These are phyloP conservation scores for Tardiomyces depauwii DNA, from an alignment of 1,139 yeast genomes.

Conservation along the genomic window DNA sequence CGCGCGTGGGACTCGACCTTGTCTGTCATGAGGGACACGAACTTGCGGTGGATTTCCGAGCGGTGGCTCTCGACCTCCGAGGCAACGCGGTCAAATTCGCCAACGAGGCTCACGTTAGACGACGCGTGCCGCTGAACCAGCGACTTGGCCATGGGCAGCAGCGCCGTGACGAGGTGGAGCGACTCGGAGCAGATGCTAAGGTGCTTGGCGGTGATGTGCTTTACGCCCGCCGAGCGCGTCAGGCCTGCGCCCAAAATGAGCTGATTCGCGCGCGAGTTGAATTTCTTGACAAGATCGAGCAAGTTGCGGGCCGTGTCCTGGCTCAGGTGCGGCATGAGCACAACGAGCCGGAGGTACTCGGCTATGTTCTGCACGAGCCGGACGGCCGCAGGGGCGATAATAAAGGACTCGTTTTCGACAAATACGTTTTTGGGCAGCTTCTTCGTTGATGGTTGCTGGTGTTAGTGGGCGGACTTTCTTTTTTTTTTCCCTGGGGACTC, in stretches of 20 bases:
- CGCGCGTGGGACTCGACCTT: conserved; percentile 29
- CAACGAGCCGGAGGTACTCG: conserved; percentile 39
- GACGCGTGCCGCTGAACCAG: conserved; percentile 19
- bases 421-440: conserved; percentile 20
- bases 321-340: conserved; percentile 39
- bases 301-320: conserved; percentile 28
- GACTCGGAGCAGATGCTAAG: conserved; percentile 58
- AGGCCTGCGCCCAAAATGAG: conserved; percentile 73
- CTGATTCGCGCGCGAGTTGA: conserved; percentile 47
- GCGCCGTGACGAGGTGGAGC: conserved; percentile 31
- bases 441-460: conserved; percentile 3
- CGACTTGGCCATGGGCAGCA: conserved; percentile 27
- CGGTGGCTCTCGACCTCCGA: conserved; percentile 46
- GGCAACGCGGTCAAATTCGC: conserved; percentile 31
- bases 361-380: conserved; percentile 31
- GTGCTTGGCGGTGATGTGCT: conserved; percentile 67
- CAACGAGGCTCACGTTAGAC: conserved; percentile 15
- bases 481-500: no score
- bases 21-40: conserved; percentile 61
- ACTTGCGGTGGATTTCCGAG: conserved; percentile 51
- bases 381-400: conserved; percentile 25
- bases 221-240: conserved; percentile 60
- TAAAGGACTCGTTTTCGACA: conserved; percentile 28
- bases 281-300: conserved; percentile 39
- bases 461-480: background rate